phyloP scores from a whole-genome alignment of 306 rosid genomes.

The Benincasa hispida region DNA sequence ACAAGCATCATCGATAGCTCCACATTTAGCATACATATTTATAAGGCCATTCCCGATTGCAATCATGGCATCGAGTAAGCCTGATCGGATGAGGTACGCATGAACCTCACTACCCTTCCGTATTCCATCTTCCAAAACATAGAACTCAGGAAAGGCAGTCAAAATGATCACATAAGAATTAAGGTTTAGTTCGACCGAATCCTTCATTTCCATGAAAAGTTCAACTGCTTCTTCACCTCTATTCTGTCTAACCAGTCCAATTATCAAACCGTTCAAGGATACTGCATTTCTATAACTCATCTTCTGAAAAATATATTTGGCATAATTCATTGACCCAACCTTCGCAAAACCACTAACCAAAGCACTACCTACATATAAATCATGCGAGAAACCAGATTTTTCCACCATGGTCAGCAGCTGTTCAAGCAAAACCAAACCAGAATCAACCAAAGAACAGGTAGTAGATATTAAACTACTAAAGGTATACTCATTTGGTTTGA shows the following conservation, averaged over 20 bases:
- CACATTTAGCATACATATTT: conserved; percentile 72
- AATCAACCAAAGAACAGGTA: conserved; percentile 30
- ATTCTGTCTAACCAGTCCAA: conserved; percentile 72
- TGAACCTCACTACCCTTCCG: conserved; percentile 72
- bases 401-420: conserved; percentile 52
- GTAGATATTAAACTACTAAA: conserved; percentile 67
- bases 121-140: conserved; percentile 42
- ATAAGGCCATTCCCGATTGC: conserved; percentile 65
- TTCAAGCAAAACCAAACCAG: conserved; percentile 40
- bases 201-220: conserved; percentile 52
- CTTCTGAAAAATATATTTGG: conserved; percentile 51
- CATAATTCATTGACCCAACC: conserved; percentile 36
- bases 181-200: conserved; percentile 37
- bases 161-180: conserved; percentile 65
- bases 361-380: conserved; percentile 82
- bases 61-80: conserved; percentile 23
- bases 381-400: conserved; percentile 47
- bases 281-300: conserved; percentile 59
- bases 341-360: conserved; percentile 70
- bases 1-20: conserved; percentile 44
- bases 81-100: conserved; percentile 35
- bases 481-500: conserved; percentile 65
- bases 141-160: conserved; percentile 54
- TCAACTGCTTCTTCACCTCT: conserved; percentile 68
- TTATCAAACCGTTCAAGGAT: conserved; percentile 80